Percentiles rank a stretch among this genome's conserved stretches.
phyloP scores from a whole-genome alignment of 2,329 filamentous ascomycete species.

The Penicillium sp. region DNA sequence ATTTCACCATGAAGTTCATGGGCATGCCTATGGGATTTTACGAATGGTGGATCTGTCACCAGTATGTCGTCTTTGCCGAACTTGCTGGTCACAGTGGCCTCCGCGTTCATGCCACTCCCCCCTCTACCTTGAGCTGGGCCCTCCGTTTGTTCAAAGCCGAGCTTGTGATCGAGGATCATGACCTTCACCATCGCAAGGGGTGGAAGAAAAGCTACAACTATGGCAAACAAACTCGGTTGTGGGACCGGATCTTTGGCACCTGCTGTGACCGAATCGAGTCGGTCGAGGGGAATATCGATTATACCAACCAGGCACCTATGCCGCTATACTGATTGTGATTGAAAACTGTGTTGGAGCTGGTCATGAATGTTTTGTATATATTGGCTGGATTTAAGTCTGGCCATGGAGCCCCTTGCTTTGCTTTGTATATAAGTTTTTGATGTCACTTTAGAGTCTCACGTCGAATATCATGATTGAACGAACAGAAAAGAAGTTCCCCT shows the following conservation, averaged over 20 bases:
- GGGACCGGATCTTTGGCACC: conserved; percentile 25
- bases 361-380: no score
- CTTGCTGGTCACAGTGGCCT: conserved; percentile 24
- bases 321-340: conserved; percentile 16
- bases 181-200: conserved; percentile 25
- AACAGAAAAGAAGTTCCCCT: no score
- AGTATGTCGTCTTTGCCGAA: conserved; percentile 24
- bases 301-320: conserved; percentile 20
- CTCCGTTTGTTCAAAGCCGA: conserved; percentile 21
- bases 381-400: no score
- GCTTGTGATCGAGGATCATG: conserved; percentile 25
- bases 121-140: conserved; percentile 17
- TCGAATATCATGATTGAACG: no score
- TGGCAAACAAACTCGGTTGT: conserved; percentile 25
- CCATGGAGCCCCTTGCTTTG: no score
- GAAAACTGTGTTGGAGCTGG: neutral
- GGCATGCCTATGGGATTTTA: conserved; percentile 26
- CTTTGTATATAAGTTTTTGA: no score
- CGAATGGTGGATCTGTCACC: conserved; percentile 26
- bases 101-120: conserved; percentile 21
- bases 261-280: conserved; percentile 24
- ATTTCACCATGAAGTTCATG: conserved; percentile 18
- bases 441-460: no score
- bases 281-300: conserved; percentile 19
- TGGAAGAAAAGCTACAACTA: conserved; percentile 27